phyloP scores from a whole-genome alignment of 129 eudicot species.

The Saposhnikovia divaricata region DNA sequence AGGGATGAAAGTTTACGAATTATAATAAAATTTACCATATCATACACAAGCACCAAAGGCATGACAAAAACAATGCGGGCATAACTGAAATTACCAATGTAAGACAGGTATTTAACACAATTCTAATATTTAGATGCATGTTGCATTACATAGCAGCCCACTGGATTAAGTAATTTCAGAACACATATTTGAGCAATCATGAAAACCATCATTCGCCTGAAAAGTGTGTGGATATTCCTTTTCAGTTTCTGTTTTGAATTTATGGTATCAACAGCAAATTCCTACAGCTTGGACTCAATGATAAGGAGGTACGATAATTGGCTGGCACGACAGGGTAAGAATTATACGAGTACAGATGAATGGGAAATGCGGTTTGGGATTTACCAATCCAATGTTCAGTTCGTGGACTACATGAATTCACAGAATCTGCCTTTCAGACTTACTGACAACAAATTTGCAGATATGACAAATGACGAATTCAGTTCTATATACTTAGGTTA shows the following conservation, averaged over 20 bases:
- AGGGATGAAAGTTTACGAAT: not conserved
- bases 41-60: slow-evolving; percentile 1
- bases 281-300: slow-evolving; percentile 14
- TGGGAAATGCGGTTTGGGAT: slow-evolving; percentile 12
- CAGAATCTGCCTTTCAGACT: slow-evolving; percentile 11
- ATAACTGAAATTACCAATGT: not conserved
- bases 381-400: slow-evolving; percentile 16
- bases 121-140: not conserved
- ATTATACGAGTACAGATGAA: not conserved
- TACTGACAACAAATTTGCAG: slow-evolving; percentile 15
- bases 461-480: slow-evolving; percentile 23
- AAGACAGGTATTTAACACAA: not conserved
- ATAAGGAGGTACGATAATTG: slow-evolving; percentile 31
- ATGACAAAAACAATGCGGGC: slow-evolving; percentile 2
- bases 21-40: not conserved
- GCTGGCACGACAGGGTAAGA: slow-evolving; percentile 15
- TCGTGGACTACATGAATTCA: slow-evolving; percentile 11
- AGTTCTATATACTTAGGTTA: slow-evolving; percentile 31
- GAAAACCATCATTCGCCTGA: not conserved
- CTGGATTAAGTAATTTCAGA: not conserved
- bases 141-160: not conserved
- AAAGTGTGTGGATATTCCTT: not conserved
- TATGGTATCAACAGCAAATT: slow-evolving; percentile 13
- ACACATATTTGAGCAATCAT: slow-evolving; percentile 7
- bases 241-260: not conserved